Base-by-base conservation (phyloP, 805 yeast genomes). In the Hanseniaspora nectarophila region DNA sequence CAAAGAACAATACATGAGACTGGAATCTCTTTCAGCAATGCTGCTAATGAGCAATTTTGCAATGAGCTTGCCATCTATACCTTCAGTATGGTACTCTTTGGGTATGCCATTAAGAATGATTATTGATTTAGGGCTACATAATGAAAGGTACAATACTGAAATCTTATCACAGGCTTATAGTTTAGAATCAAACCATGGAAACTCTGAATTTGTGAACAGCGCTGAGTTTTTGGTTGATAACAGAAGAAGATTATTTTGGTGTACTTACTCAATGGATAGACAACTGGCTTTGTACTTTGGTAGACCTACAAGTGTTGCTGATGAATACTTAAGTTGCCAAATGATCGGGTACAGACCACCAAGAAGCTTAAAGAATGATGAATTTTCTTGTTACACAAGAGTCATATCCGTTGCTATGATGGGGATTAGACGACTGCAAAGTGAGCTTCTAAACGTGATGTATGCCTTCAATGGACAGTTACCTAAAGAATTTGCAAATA, bases 41-140 rank as follows among this genome's bases (percentile, higher is more conserved):
- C 62, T 88, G 16, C 68, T 85, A 13, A 67, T 84, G 39, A 78
- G 90, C 0, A 61, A 81, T 4, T 88, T 83, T 61, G 78, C 94
- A 0, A 72, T 82, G 32, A 86, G 88, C 95, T 73, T 95, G 54
- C 96, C 96, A 0, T 81, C 90, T 0, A 77, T 77, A 13, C 95
- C 95, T 0, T 92, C 95, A 3, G 86, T 85, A n/a, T 88, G 97
- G 97, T 85, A 85, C 62, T 78, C 84, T 4, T 68, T 85, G 56
- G 95, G 95, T 0, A 77, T 85, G 1, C 88, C 90, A 0, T 65
- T 86, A 46, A 72, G 96, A 55, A 65, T 85, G 46, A 80, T 90
- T 58, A 85, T 87, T 28, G 96, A 88, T 64, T 65, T 88, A 55
- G 95, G 95, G 1, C 69, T 88, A 7, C 96, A 88, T 64, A 77